phyloP scores from a whole-genome alignment of 192 early-diverging fungal genomes.

The Backusella westeae region DNA sequence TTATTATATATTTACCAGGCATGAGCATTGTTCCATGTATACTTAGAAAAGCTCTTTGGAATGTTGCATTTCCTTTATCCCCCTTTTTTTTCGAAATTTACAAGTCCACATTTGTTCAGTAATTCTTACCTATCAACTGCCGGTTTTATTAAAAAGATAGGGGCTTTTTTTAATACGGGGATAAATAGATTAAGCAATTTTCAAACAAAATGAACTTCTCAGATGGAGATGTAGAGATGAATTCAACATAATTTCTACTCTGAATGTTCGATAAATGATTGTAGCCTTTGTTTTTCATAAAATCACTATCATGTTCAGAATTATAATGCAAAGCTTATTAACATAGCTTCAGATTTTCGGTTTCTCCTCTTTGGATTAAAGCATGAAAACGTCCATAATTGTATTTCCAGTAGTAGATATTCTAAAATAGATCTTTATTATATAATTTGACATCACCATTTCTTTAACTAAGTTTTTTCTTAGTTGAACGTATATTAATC shows the following conservation, averaged over 20 bases:
- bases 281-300: too few species aligned
- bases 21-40: neutral
- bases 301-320: neutral
- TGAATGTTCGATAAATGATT: too few species aligned
- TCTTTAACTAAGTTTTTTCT: neutral
- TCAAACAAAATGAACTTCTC: too few species aligned
- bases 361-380: neutral
- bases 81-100: neutral
- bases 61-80: neutral
- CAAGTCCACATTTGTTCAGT: neutral
- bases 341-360: neutral
- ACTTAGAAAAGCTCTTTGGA: neutral
- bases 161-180: neutral
- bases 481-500: neutral
- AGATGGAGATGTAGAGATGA: too few species aligned
- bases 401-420: neutral
- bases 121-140: neutral
- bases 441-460: neutral
- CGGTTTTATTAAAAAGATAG: neutral
- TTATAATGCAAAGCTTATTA: neutral
- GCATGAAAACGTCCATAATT: neutral
- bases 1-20: neutral
- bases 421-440: neutral
- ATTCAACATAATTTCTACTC: neutral
- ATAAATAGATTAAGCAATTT: too few species aligned